Base-by-base conservation (phyloP, 2,329 filamentous ascomycete species). In the Ophiostoma ulmi region DNA sequence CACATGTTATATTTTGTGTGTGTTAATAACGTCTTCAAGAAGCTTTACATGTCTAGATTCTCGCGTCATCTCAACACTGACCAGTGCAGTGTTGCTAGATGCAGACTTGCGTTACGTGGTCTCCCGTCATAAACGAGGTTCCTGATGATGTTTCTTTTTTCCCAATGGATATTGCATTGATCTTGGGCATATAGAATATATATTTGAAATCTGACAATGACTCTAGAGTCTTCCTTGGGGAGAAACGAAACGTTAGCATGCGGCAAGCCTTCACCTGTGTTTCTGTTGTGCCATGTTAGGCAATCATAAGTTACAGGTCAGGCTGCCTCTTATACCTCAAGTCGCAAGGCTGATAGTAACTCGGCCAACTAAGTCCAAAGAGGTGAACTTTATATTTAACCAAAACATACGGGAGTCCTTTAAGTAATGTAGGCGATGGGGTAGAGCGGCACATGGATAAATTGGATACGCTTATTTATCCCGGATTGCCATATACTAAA, bases 91-190 rank as follows among this genome's bases (percentile, higher is more conserved):
- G 17, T 48, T n/a, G 5, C 52, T 58, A 22, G 52, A 26, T 58
- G 26, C 26, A 58, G n/a, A 26, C n/a, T 26, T 26, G 52, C 52
- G 22, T 17, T 58, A 26, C 8, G 22, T 58, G 52, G 52, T 58
- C 52, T 58, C 52, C 52, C 52, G 52, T 58, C 10, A 58, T 26
- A 58, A 58, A 58, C 22, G 22, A 58, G 52, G 52, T 58, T 26
- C 52, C 52, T 58, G 5, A 11, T 5, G 4, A 4, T 58, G 22
- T 26, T 26, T 58, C 3, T 31, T 5, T 13, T 58, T 13, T 26
- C 22, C 52, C 22, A 5, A 31, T 22, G 52, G 4, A 26, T 13
- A 58, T 58, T 58, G 52, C 5, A 26, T 26, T 5, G n/a, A 1
- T 13, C 52, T 13, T 26, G 52, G 52, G 22, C 10, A 31, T 10